phyloP scores from a whole-genome alignment of 257 asterid species.

The Scutellaria barbata region DNA sequence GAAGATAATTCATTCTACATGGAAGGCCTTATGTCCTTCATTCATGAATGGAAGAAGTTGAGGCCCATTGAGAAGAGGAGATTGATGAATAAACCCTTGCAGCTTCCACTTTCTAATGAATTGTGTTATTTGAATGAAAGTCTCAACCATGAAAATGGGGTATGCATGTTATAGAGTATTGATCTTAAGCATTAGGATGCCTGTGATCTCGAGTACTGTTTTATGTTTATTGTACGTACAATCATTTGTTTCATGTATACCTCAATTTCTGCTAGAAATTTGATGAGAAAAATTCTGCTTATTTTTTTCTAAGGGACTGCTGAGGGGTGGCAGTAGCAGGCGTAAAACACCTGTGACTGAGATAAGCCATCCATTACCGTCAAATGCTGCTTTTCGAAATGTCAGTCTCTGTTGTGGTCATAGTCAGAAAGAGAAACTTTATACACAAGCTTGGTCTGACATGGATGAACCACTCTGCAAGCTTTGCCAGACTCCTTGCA shows the following conservation, averaged over 20 bases:
- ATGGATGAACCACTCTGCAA: constrained; percentile 95
- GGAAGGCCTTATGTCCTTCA: constrained; percentile 58
- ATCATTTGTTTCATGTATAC: constrained; percentile 21
- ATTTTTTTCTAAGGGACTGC: constrained; percentile 66
- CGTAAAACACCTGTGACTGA: constrained; percentile 74
- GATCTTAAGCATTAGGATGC: constrained; percentile 4
- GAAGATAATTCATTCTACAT: constrained; percentile 56
- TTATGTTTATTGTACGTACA: not conserved
- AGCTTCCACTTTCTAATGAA: constrained; percentile 81
- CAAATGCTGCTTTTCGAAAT: constrained; percentile 73
- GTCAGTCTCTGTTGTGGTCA: constrained; percentile 54
- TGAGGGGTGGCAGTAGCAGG: constrained; percentile 81
- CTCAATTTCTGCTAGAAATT: constrained; percentile 16
- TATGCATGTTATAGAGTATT: constrained; percentile 40
- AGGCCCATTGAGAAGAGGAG: constrained; percentile 79
- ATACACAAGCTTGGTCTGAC: constrained; percentile 86
- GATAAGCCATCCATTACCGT: constrained; percentile 77
- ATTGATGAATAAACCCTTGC: constrained; percentile 78
- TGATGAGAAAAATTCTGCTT: constrained; percentile 27
- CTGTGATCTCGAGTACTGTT: not conserved
- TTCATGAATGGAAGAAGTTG: constrained; percentile 75
- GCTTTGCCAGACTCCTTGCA: constrained; percentile 90
- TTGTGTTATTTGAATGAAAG: constrained; percentile 76
- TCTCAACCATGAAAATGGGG: constrained; percentile 78
- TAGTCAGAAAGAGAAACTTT: constrained; percentile 66